phyloP scores from a whole-genome alignment of 2,329 filamentous ascomycete genomes.

The Ophiobolus disseminans region DNA sequence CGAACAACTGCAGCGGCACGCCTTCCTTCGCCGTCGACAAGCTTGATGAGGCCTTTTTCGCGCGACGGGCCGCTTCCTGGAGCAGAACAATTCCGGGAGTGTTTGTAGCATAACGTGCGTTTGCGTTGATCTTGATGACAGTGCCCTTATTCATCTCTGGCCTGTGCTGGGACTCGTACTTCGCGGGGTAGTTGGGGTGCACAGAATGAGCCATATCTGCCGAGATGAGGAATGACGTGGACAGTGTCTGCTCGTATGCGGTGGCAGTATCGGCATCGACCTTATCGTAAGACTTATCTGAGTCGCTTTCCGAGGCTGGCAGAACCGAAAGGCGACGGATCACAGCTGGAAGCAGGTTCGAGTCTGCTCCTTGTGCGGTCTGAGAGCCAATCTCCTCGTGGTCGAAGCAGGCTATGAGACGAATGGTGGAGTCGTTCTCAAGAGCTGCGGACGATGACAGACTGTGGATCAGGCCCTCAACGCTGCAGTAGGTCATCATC shows the following conservation, averaged over 20 bases:
- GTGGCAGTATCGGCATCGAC: slow-evolving; percentile 69
- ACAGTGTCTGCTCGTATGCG: slow-evolving; percentile 90
- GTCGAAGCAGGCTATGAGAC: slow-evolving; percentile 93
- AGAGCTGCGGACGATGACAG: slow-evolving; percentile 69
- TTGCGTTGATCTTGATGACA: slow-evolving; percentile 98
- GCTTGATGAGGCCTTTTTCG: slow-evolving; percentile 58
- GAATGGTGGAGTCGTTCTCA: slow-evolving; percentile 79
- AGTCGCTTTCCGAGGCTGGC: slow-evolving; percentile 64
- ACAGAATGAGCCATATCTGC: slow-evolving; percentile 98
- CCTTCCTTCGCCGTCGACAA: slow-evolving; percentile 60
- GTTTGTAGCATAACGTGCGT: slow-evolving; percentile 96
- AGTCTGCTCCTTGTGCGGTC: slow-evolving; percentile 92
- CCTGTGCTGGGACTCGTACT: slow-evolving; percentile 90
- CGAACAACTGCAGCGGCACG: slow-evolving; percentile 92
- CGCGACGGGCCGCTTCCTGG: slow-evolving; percentile 77
- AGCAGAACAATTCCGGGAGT: slow-evolving; percentile 91
- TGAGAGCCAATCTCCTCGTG: slow-evolving; percentile 96
- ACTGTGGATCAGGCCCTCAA: slow-evolving; percentile 84
- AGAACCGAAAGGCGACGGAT: slow-evolving; percentile 85
- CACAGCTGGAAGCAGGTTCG: slow-evolving; percentile 86
- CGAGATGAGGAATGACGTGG: slow-evolving; percentile 90
- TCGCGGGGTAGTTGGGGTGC: slow-evolving; percentile 90
- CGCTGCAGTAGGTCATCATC: slow-evolving; percentile 93
- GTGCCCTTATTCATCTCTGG: slow-evolving; percentile 96
- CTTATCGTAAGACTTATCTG: slow-evolving; percentile 71